phyloP scores from a whole-genome alignment of 2,329 filamentous ascomycete species.

The Pseudofabraea citricarpa region DNA sequence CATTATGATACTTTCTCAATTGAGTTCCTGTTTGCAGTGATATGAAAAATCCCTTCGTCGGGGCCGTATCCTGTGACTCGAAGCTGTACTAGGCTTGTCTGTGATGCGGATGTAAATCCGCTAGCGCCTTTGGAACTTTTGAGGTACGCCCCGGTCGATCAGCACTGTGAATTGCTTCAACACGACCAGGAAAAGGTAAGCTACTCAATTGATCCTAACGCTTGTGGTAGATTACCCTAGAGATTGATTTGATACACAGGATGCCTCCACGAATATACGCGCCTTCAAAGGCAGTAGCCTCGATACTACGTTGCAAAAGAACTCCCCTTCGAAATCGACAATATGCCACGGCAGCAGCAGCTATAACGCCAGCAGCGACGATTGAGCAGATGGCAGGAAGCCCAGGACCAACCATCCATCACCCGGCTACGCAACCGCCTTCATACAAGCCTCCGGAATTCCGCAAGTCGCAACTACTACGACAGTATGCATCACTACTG shows the following conservation, averaged over 20 bases:
- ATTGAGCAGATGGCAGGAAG: slow-evolving; percentile 42
- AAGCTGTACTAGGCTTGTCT: too few relatives aligned
- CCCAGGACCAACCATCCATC: slow-evolving; percentile 31
- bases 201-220: slow-evolving; percentile 5
- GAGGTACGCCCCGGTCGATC: background rate
- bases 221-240: too few relatives aligned
- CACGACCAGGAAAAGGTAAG: slow-evolving; percentile 9
- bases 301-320: slow-evolving; percentile 29
- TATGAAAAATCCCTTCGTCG: too few relatives aligned
- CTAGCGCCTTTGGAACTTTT: slow-evolving; percentile 20
- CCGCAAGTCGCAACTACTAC: slow-evolving; percentile 83
- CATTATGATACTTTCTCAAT: too few relatives aligned
- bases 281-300: slow-evolving; percentile 24
- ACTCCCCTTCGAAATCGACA: slow-evolving; percentile 30
- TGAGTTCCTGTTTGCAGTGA: too few relatives aligned
- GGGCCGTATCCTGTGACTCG: too few relatives aligned
- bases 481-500: slow-evolving; percentile 68
- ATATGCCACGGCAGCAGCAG: slow-evolving; percentile 45
- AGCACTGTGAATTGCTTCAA: background rate
- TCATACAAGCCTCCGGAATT: slow-evolving; percentile 82
- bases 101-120: too few relatives aligned
- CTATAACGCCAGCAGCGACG: slow-evolving; percentile 41
- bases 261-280: slow-evolving; percentile 47
- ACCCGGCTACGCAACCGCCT: slow-evolving; percentile 70
- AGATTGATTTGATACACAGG: too few relatives aligned